Base-by-base conservation (phyloP, 2,329 filamentous ascomycete species). In the Colletotrichum incanum region DNA sequence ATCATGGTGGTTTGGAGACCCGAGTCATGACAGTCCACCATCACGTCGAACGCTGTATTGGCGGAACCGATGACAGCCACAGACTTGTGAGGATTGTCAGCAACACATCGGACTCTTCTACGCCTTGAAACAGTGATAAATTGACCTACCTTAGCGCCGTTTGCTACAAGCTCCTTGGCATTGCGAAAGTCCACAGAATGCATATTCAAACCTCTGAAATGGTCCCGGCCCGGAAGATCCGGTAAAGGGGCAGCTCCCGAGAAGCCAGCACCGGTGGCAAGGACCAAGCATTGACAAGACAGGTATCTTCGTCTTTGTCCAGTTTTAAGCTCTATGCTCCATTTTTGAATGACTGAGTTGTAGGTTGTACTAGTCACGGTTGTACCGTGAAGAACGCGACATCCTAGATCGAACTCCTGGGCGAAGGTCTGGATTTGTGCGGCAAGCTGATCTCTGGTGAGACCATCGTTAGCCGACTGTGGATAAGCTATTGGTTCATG, bases 21-120 rank as follows among this genome's bases (percentile, higher is more conserved):
- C 2, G 79, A 77, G 1, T 68, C 52, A 59, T 79, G 70, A 66
- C 80, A 82, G 67, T 84, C 80, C 20, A 78, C 76, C 39, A 82
- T 73, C 1, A 84, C 75, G 74, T 85, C 82, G 61, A 86, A 85
- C 7, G 81, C 83, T 1, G 81, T 83, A 69, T 84, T 85, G n/a
- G 81, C 82, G 1, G 83, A 82, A 23, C 83, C 83, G 41, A 83
- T 76, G 9, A 84, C 74, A 14, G 79, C 55, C 14, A 80, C 80
- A 1, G 79, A 77, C 78, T 74, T 34, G 2, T 9, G 7, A 12
- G 0, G 5, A 2, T 26, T 8, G 26, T 66, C 41, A 73, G 60
- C 28, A 18, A 3, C 7, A 14, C 7, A 12, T 5, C 20, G 2
- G n/a, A 5, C 5, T 39, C n/a, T 11, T 5, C 4, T 3, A 6